A percentile compares a stretch with the other conserved stretches of the same genome.
Evolutionary conservation across 2,329 filamentous ascomycete species (phyloP).

Genomic region (Cercospora citrullina): DNA sequence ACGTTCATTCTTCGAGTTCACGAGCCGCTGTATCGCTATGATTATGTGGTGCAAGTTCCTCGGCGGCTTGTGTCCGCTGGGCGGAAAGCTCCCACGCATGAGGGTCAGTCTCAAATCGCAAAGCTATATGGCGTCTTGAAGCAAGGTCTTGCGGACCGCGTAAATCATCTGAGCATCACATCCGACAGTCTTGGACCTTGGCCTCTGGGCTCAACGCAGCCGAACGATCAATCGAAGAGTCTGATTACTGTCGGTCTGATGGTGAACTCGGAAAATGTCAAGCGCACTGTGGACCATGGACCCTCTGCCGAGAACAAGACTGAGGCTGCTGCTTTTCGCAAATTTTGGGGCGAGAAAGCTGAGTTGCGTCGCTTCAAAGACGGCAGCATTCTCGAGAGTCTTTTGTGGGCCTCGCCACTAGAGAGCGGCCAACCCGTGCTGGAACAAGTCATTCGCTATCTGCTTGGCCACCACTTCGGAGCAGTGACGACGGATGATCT

Average conservation of each 20-base stretch:
- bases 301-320: conserved; percentile 83
- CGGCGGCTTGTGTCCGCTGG: conserved; percentile 11
- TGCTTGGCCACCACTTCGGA: conserved; percentile 69
- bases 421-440: conserved; percentile 62
- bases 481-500: conserved; percentile 51
- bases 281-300: conserved; percentile 81
- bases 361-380: conserved; percentile 94
- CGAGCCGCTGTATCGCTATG: conserved; percentile 55
- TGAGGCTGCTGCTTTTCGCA: conserved; percentile 76
- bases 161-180: conserved; percentile 60
- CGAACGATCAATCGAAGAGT: conserved; percentile 30
- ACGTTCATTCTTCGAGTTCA: conserved; percentile 71
- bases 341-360: conserved; percentile 93
- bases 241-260: conserved; percentile 65
- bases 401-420: conserved; percentile 73
- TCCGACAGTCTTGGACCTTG: conserved; percentile 35
- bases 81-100: background rate
- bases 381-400: conserved; percentile 86
- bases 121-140: conserved; percentile 66
- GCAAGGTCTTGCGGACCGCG: conserved; percentile 73
- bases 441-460: conserved; percentile 75
- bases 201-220: conserved; percentile 39
- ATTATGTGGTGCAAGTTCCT: conserved; percentile 50
- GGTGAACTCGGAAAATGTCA: conserved; percentile 70
- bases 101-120: conserved; percentile 32